These are phyloP conservation scores for Paramecium sonneborni DNA, from an alignment of 73 alveolate species.

Conservation along the genomic window DNA sequence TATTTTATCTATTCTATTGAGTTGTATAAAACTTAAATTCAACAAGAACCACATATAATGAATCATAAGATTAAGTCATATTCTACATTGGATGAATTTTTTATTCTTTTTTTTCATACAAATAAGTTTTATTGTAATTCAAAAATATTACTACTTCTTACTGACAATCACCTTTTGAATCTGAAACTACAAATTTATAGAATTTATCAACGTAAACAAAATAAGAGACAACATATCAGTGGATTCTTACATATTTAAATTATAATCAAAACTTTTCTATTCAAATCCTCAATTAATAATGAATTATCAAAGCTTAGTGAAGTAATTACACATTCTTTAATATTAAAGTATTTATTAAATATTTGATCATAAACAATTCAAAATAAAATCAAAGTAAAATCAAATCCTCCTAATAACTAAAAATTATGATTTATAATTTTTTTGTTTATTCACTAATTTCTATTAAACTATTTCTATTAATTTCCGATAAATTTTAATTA, in stretches of 20 bases:
- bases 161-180: conserved; percentile 28
- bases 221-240: neutral
- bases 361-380: neutral
- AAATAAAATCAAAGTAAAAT: neutral
- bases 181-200: neutral
- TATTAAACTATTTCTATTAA: neutral
- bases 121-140: neutral
- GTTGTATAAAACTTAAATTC: neutral
- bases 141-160: conserved; percentile 40
- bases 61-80: neutral
- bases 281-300: conserved; percentile 32
- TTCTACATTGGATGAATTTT: neutral
- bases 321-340: neutral
- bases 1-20: neutral
- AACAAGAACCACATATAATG: neutral
- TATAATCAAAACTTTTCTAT: neutral
- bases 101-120: neutral
- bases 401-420: neutral
- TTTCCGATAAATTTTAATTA: neutral
- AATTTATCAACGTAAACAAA: neutral
- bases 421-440: too few species aligned
- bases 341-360: neutral
- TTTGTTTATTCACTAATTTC: neutral
- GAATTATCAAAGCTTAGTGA: neutral
- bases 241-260: neutral